A percentile compares a stretch with the other conserved stretches of the same genome.
Evolutionary conservation across 805 yeast genomes (phyloP).

Genomic region (Teunomyces gatunensis): DNA sequence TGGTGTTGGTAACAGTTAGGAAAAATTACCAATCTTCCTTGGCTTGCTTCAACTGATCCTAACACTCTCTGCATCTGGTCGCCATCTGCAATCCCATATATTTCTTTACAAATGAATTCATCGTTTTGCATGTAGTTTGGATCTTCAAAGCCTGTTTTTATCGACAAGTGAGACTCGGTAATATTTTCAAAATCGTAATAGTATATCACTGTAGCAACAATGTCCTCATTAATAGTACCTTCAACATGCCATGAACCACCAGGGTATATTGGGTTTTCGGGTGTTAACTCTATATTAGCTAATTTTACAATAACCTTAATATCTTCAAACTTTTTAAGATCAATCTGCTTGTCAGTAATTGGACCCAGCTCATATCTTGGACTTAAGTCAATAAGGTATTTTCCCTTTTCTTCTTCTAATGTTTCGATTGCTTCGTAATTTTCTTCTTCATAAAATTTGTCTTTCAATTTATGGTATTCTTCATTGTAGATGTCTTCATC

Average conservation of each 20-base stretch:
- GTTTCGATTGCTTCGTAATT: conserved; percentile 9
- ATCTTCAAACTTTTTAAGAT: conserved; percentile 14
- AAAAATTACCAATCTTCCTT: conserved; percentile 32
- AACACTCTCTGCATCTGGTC: conserved; percentile 19
- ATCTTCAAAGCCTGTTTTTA: conserved; percentile 27
- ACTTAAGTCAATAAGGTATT: not conserved
- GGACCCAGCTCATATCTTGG: conserved; percentile 6
- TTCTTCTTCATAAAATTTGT: conserved; percentile 6
- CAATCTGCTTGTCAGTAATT: conserved; percentile 10
- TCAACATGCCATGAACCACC: conserved; percentile 47
- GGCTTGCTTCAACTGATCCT: conserved; percentile 24
- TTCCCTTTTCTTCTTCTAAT: conserved; percentile 7
- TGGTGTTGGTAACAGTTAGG: conserved; percentile 41
- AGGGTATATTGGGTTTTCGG: conserved; percentile 34
- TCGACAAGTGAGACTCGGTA: conserved; percentile 29
- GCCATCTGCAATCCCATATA: conserved; percentile 31
- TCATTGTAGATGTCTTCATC: conserved; percentile 16
- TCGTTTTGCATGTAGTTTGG: conserved; percentile 38
- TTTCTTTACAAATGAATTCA: conserved; percentile 15
- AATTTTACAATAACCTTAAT: conserved; percentile 39
- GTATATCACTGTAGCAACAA: conserved; percentile 40
- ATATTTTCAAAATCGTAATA: conserved; percentile 42
- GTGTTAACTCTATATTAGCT: conserved; percentile 41
- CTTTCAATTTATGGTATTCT: conserved; percentile 11
- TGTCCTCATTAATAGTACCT: conserved; percentile 41